phyloP scores from a whole-genome alignment of 2,329 filamentous ascomycete genomes.

The Basipetospora chlamydospora region DNA sequence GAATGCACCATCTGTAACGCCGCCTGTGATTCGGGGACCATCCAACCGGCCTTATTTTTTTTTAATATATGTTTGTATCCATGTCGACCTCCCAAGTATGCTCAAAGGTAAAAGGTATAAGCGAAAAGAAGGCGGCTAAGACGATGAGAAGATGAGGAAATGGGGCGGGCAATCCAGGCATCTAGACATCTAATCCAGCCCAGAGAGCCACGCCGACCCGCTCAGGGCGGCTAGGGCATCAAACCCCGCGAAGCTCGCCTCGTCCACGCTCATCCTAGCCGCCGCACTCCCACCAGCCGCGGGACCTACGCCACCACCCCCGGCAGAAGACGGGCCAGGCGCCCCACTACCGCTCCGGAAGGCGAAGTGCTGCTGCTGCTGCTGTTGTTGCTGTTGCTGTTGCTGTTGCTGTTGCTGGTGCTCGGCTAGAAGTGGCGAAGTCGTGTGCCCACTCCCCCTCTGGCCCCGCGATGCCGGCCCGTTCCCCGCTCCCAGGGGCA shows the following conservation, averaged over 20 bases:
- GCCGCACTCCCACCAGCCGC: not conserved
- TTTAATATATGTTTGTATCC: too few species aligned
- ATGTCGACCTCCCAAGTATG: too few species aligned
- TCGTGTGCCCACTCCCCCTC: too few species aligned
- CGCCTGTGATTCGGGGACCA: too few species aligned
- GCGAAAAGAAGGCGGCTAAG: too few species aligned
- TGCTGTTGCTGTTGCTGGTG: not conserved
- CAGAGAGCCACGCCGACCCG: conserved; percentile 3
- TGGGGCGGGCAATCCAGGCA: too few species aligned
- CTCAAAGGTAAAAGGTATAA: too few species aligned
- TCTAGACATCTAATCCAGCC: conserved; percentile 3
- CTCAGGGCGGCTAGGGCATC: not conserved
- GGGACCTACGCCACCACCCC: not conserved
- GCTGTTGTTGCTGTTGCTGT: not conserved
- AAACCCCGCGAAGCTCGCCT: not conserved
- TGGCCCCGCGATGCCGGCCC: too few species aligned
- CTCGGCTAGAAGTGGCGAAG: not conserved
- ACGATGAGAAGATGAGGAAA: too few species aligned
- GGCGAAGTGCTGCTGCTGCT: conserved; percentile 1
- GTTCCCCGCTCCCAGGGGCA: not conserved
- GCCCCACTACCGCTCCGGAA: too few species aligned
- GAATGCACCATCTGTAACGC: too few species aligned
- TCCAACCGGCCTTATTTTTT: too few species aligned
- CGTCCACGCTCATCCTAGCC: not conserved
- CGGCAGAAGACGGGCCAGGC: not conserved